Conservation (phyloP, 2,329 filamentous ascomycete genomes). For the Tolypocladium cylindrosporum region DNA sequence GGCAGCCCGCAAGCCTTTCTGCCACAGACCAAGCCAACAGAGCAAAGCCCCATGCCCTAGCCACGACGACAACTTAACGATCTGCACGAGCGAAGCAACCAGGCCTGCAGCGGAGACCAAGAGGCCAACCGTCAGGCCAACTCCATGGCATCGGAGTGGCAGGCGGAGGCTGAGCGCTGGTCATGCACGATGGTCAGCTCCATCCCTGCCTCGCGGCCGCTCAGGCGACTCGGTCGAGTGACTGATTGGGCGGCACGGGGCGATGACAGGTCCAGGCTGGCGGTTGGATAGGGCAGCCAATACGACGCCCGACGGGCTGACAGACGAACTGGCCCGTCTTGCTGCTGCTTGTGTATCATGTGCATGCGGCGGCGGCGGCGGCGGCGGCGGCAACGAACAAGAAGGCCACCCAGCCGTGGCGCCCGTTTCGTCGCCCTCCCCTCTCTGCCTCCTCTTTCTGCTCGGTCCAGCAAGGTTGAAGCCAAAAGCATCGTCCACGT, state of each 20-base stretch:
- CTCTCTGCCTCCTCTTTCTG: not conserved
- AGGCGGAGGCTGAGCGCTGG: not conserved
- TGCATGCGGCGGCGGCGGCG: not conserved
- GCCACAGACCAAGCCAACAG: too few relatives aligned
- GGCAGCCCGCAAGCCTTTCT: too few relatives aligned
- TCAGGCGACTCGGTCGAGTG: slow-evolving; percentile 4
- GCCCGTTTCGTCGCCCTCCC: not conserved
- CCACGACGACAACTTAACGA: too few relatives aligned
- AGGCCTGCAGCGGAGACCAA: too few relatives aligned
- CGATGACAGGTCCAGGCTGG: not conserved
- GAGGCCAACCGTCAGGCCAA: too few relatives aligned
- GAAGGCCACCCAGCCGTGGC: not conserved
- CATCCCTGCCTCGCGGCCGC: not conserved
- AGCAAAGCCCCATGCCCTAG: too few relatives aligned
- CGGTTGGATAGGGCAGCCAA: not conserved
- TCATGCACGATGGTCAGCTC: not conserved
- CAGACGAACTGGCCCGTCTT: not conserved
- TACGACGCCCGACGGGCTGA: not conserved
- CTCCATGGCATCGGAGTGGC: too few relatives aligned
- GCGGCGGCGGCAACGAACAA: not conserved
- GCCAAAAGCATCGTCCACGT: not conserved
- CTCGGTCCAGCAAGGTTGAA: not conserved
- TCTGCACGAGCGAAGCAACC: too few relatives aligned
- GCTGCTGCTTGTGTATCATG: not conserved
- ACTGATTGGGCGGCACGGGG: slow-evolving; percentile 4